phyloP scores from a whole-genome alignment of 176 grass and related monocot species.

The Urochloa ruziziensis region DNA sequence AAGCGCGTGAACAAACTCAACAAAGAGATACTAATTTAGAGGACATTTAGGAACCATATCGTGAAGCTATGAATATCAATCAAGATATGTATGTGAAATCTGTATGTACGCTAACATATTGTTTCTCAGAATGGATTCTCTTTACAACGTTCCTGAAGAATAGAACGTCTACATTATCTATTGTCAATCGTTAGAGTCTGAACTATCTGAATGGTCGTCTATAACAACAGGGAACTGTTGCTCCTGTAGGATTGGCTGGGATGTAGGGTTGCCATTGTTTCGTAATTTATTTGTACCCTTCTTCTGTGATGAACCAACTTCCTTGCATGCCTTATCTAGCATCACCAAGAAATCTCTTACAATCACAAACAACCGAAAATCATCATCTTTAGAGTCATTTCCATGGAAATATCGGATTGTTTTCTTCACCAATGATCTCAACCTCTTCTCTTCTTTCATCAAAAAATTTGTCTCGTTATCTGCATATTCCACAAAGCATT shows the following conservation, averaged over 20 bases:
- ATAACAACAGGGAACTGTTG: conserved; percentile 34
- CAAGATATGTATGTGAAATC: background rate
- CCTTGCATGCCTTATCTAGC: conserved; percentile 89
- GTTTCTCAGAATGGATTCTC: conserved; percentile 8
- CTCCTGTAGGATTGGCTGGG: conserved; percentile 22
- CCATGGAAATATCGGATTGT: conserved; percentile 85
- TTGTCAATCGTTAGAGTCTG: conserved; percentile 25
- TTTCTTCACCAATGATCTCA: conserved; percentile 67
- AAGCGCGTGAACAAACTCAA: background rate
- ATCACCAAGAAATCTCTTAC: conserved; percentile 79
- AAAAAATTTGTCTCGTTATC: conserved; percentile 57
- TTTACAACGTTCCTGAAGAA: background rate
- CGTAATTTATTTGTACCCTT: conserved; percentile 14
- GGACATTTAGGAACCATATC: background rate
- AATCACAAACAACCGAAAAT: conserved; percentile 67
- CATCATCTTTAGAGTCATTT: conserved; percentile 71
- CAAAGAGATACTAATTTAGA: background rate
- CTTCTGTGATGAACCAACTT: conserved; percentile 60
- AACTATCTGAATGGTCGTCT: conserved; percentile 33
- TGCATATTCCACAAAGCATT: conserved; percentile 50
- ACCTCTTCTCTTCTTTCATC: conserved; percentile 64
- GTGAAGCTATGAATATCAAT: background rate
- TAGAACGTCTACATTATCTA: background rate
- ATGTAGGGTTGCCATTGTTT: conserved; percentile 1
- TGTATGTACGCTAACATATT: conserved; percentile 25